Evolutionary conservation across 306 rosid species (phyloP).

Genomic region (Arachis stenosperma): DNA sequence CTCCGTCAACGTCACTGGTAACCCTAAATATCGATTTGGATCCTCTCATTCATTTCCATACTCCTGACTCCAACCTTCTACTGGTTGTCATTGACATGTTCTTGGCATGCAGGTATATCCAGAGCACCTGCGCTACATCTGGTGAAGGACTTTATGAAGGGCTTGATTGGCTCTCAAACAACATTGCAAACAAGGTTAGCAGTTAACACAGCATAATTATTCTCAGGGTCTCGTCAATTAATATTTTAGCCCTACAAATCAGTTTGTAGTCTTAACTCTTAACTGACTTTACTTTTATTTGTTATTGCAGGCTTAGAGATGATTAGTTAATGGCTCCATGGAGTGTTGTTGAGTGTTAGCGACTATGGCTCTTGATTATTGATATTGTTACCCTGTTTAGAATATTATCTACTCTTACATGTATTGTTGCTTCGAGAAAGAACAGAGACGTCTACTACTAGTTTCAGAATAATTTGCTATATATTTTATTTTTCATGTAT

Average conservation of each 20-base stretch:
- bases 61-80: neutral
- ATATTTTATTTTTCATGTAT: slow-evolving; percentile 21
- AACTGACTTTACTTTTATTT: neutral
- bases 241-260: slow-evolving; percentile 5
- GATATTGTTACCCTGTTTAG: slow-evolving; percentile 43
- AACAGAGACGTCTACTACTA: slow-evolving; percentile 40
- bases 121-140: slow-evolving; percentile 89
- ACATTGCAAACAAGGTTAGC: slow-evolving; percentile 76
- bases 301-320: slow-evolving; percentile 64
- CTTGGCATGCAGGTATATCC: slow-evolving; percentile 67
- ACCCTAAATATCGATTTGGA: neutral
- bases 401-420: slow-evolving; percentile 34
- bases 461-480: slow-evolving; percentile 49
- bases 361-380: slow-evolving; percentile 35
- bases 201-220: slow-evolving; percentile 13
- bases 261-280: neutral
- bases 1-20: slow-evolving; percentile 96
- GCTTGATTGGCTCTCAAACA: slow-evolving; percentile 88
- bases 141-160: slow-evolving; percentile 93
- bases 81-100: neutral
- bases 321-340: slow-evolving; percentile 25
- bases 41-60: neutral
- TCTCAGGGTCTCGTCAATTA: slow-evolving; percentile 1
- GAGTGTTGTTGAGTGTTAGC: slow-evolving; percentile 37
- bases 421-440: slow-evolving; percentile 41